phyloP scores from a whole-genome alignment of 176 grass and related monocot species.

The Aegilops speltoides region DNA sequence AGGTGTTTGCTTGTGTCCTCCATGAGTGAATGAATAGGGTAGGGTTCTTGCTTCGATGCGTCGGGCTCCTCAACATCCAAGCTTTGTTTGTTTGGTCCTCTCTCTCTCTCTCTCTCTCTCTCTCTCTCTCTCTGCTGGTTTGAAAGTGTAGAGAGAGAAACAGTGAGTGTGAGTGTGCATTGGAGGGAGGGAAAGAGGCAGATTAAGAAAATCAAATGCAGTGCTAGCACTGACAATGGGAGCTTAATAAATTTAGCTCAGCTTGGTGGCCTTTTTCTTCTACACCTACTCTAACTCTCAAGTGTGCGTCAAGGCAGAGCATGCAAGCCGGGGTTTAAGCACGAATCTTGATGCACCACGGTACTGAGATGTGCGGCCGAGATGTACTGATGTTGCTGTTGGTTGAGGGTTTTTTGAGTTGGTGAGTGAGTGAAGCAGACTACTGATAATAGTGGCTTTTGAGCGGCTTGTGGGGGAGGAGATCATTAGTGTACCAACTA shows the following conservation, averaged over 20 bases:
- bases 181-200: slow-evolving; percentile 16
- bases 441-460: background rate
- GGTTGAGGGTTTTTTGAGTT: background rate
- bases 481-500: background rate
- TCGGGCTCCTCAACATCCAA: slow-evolving; percentile 34
- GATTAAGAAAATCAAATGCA: background rate
- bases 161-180: background rate
- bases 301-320: background rate
- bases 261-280: background rate
- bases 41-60: slow-evolving; percentile 36
- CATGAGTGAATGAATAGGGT: slow-evolving; percentile 8
- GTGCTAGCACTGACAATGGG: slow-evolving; percentile 35
- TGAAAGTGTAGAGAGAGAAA: slow-evolving; percentile 16
- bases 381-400: background rate
- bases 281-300: too few species aligned
- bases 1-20: slow-evolving; percentile 42
- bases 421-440: background rate
- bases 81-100: background rate
- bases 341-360: background rate
- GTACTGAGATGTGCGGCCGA: background rate
- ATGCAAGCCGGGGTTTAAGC: background rate
- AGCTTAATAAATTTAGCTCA: background rate
- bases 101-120: background rate
- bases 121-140: background rate
- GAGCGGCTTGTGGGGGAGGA: background rate